Conservation (phyloP, 331 rosid species). For the Acacia pycnantha region DNA sequence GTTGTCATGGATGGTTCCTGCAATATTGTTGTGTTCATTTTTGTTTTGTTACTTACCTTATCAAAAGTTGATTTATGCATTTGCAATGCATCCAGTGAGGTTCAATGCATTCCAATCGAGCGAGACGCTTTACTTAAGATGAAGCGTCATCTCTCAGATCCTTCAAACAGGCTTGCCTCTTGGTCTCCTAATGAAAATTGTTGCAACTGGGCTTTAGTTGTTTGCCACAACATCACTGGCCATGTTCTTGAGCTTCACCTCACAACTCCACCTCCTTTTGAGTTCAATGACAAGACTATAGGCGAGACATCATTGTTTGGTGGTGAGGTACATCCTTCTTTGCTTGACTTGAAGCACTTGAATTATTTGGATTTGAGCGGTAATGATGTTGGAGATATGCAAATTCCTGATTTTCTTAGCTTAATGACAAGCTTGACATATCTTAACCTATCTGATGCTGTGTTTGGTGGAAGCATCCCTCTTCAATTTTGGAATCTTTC, state of each 20-base stretch:
- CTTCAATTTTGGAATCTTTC: not conserved
- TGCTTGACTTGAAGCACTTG: not conserved
- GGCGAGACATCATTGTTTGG: not conserved
- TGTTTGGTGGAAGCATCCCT: not conserved
- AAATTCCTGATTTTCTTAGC: not conserved
- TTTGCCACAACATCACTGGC: conserved; percentile 19
- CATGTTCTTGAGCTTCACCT: conserved; percentile 25
- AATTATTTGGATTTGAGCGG: not conserved
- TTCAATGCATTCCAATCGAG: conserved; percentile 15
- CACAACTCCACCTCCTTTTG: not conserved
- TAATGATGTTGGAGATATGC: not conserved
- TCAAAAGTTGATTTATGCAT: not conserved
- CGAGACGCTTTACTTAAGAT: conserved; percentile 16
- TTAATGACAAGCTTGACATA: not conserved
- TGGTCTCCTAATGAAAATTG: conserved; percentile 22
- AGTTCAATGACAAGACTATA: accelerated
- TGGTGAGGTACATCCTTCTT: conserved; percentile 15
- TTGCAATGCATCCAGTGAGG: not conserved
- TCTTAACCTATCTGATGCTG: not conserved
- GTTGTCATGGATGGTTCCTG: not conserved
- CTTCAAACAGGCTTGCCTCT: conserved; percentile 19
- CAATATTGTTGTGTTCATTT: not conserved
- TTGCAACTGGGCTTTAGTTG: conserved; percentile 28
- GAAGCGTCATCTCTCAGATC: conserved; percentile 26
- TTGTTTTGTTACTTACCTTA: not conserved